phyloP scores from a whole-genome alignment of 495 filamentous ascomycete species.

The Daldinia concentrica region DNA sequence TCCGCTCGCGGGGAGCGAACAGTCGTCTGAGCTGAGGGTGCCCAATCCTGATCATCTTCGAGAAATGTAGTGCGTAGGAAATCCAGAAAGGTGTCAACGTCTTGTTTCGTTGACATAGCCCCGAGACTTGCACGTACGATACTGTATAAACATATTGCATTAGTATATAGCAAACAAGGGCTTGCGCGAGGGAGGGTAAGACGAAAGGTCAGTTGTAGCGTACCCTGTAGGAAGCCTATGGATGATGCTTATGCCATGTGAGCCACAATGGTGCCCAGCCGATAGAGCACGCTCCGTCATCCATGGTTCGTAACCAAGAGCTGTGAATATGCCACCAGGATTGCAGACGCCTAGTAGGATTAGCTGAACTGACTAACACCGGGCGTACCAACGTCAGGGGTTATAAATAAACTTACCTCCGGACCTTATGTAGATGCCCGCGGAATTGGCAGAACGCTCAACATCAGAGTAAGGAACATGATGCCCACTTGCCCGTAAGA shows the following conservation, averaged over 20 bases:
- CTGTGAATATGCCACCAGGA: conserved; percentile 56
- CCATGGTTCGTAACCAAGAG: conserved; percentile 61
- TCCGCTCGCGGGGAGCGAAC: conserved; percentile 29
- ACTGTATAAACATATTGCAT: conserved; percentile 42
- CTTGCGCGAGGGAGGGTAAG: conserved; percentile 20
- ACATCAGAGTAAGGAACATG: conserved; percentile 68
- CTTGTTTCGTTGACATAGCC: conserved; percentile 72
- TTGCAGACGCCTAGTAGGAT: conserved; percentile 56
- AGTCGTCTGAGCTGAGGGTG: conserved; percentile 15
- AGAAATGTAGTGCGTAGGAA: conserved; percentile 66
- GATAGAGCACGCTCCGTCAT: conserved; percentile 70
- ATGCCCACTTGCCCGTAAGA: conserved; percentile 62
- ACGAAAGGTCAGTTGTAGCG: conserved; percentile 44
- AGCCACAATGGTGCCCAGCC: conserved; percentile 70
- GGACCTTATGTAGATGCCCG: conserved; percentile 72
- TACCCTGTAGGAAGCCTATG: conserved; percentile 64
- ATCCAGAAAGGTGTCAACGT: conserved; percentile 66
- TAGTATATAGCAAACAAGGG: conserved; percentile 14
- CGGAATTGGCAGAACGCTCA: conserved; percentile 68
- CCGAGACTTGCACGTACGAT: conserved; percentile 74
- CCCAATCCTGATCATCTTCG: conserved; percentile 37
- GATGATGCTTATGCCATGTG: conserved; percentile 59
- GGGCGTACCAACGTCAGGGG: conserved; percentile 57
- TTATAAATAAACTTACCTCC: conserved; percentile 63
- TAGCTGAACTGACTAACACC: conserved; percentile 59